A percentile compares a stretch with the other conserved stretches of the same genome.
These are phyloP conservation scores for Kurtzmaniella quercitrusa DNA, from an alignment of 1,139 yeast species.

Conservation along the genomic window DNA sequence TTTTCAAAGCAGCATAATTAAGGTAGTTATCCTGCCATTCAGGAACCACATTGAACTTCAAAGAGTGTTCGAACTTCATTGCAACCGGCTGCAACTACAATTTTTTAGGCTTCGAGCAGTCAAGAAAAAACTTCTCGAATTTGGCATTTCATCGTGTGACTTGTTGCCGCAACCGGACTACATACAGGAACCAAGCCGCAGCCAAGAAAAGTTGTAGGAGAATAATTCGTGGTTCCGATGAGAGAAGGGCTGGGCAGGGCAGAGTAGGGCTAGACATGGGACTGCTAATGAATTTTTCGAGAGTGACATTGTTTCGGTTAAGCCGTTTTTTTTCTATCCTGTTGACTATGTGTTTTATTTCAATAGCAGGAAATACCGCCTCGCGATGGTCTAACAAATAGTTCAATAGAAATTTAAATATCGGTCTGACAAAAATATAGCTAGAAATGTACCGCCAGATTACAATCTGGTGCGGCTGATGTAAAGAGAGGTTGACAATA, in stretches of 20 bases:
- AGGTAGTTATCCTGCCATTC: constrained; percentile 72
- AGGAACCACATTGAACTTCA: constrained; percentile 77
- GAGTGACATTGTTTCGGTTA: too few relatives aligned
- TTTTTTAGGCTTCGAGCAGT: neutral
- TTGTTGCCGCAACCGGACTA: neutral
- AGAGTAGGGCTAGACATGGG: neutral
- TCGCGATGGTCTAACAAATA: too few relatives aligned
- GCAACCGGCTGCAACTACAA: constrained; percentile 1
- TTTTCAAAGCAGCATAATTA: constrained; percentile 62
- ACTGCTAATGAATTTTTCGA: neutral
- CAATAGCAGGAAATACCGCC: too few relatives aligned
- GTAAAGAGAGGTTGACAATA: too few relatives aligned
- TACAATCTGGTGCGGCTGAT: too few relatives aligned
- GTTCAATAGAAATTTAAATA: too few relatives aligned
- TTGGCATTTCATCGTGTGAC: constrained; percentile 8
- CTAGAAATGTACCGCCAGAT: too few relatives aligned
- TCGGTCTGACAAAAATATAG: too few relatives aligned
- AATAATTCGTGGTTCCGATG: too few relatives aligned
- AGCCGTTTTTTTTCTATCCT: too few relatives aligned
- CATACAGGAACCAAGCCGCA: neutral
- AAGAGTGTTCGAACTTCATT: constrained; percentile 73
- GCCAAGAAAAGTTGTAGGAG: neutral
- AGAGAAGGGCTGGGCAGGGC: neutral
- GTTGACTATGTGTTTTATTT: too few relatives aligned
- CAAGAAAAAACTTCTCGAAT: constrained; percentile 1